A percentile compares a stretch with the other conserved stretches of the same genome.
Conservation (phyloP, 1,284 basidiomycete species). For the Leccinum fuscescens region DNA sequence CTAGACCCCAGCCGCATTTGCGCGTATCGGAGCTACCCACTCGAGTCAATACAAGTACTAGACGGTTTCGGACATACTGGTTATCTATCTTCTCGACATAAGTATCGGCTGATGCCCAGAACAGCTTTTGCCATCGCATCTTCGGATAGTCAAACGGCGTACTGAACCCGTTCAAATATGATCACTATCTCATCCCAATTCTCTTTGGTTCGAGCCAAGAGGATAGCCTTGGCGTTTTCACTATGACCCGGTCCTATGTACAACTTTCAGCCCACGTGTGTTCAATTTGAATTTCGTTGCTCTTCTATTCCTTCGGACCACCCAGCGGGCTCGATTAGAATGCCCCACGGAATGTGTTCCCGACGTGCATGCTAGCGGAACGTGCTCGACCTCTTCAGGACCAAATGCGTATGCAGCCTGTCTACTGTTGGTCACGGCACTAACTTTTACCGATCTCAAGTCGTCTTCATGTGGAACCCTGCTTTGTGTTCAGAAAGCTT, state of each 20-base stretch:
- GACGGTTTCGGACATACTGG: background rate
- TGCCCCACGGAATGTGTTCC: background rate
- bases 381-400: background rate
- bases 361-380: conserved; percentile 6
- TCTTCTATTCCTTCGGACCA: conserved; percentile 2
- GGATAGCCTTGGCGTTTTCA: background rate
- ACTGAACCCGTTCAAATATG: background rate
- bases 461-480: background rate
- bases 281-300: conserved; percentile 11
- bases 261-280: background rate
- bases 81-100: conserved; percentile 3
- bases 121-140: background rate
- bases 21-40: background rate
- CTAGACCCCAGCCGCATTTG: background rate
- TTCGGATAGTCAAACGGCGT: conserved; percentile 2
- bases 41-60: conserved; percentile 4
- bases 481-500: conserved; percentile 1
- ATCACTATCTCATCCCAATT: background rate
- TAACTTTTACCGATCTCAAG: background rate
- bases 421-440: conserved; percentile 3
- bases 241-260: background rate
- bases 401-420: conserved; percentile 1
- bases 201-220: background rate
- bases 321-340: background rate
- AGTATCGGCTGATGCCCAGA: background rate